Evolutionary conservation across 164 flowering plant species (phyloP).

Genomic region (Berberis thunbergii): DNA sequence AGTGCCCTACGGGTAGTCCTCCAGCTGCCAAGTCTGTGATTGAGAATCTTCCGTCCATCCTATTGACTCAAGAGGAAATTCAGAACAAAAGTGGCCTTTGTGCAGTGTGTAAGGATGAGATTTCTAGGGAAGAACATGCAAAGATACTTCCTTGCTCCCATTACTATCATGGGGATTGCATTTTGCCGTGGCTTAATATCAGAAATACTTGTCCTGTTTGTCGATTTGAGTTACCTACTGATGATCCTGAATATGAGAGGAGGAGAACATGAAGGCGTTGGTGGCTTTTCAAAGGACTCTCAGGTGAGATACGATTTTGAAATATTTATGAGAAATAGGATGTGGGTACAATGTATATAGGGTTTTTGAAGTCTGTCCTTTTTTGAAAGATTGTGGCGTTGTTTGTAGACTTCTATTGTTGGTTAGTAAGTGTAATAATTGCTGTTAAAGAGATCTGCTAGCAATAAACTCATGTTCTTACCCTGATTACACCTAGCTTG

Average conservation of each 20-base stretch:
- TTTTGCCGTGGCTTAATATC: conserved; percentile 69
- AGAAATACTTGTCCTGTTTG: conserved; percentile 85
- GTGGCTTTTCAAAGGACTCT: conserved; percentile 1
- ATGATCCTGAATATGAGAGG: conserved; percentile 60
- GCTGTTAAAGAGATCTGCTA: too few species aligned
- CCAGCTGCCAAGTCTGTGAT: conserved; percentile 48
- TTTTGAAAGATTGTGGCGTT: too few species aligned
- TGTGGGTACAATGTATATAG: conserved; percentile 11
- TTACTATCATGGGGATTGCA: conserved; percentile 69
- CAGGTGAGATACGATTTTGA: conserved; percentile 11
- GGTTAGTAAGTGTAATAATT: too few species aligned
- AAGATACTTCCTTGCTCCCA: conserved; percentile 63
- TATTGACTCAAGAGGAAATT: conserved; percentile 25
- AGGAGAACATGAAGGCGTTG: conserved; percentile 17
- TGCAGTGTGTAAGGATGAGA: conserved; percentile 17
- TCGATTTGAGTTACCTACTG: conserved; percentile 69
- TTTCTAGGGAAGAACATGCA: conserved; percentile 2
- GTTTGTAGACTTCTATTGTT: too few species aligned
- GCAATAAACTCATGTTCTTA: too few species aligned
- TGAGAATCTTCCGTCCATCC: conserved; percentile 36
- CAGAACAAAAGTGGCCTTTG: conserved; percentile 28
- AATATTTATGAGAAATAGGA: conserved; percentile 11
- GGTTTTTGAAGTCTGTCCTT: not conserved
- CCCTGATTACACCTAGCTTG: too few species aligned
- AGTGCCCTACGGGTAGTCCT: conserved; percentile 32